phyloP scores from a whole-genome alignment of 192 early-diverging fungal species.

The Martensiomyces pterosporus region DNA sequence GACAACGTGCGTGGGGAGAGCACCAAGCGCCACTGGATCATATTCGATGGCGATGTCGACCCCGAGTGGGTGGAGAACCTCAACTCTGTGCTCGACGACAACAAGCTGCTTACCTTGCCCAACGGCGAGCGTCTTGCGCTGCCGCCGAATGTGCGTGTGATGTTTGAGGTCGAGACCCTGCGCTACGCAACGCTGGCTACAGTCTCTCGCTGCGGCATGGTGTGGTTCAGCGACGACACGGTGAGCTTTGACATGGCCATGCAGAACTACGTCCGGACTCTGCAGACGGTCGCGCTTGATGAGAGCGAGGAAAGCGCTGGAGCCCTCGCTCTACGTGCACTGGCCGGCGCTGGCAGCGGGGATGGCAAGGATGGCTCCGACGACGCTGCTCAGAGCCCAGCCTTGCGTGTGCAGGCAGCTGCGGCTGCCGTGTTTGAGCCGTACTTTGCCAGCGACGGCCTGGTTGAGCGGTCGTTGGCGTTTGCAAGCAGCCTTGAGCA shows the following conservation, averaged over 20 bases:
- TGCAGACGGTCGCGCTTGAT: slow-evolving; percentile 70
- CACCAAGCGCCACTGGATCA: slow-evolving; percentile 94
- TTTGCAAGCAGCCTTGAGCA: slow-evolving; percentile 76
- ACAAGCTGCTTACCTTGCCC: slow-evolving; percentile 92
- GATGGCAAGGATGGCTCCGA: slow-evolving; percentile 39
- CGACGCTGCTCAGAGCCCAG: slow-evolving; percentile 51
- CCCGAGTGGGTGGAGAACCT: slow-evolving; percentile 99
- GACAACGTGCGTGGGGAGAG: slow-evolving; percentile 98
- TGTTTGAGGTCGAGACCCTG: slow-evolving; percentile 99
- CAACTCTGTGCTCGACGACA: slow-evolving; percentile 92
- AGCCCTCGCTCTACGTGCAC: too few species aligned
- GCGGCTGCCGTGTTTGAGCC: slow-evolving; percentile 68
- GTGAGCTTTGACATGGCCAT: slow-evolving; percentile 75
- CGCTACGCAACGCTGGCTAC: slow-evolving; percentile 97
- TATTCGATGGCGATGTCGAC: slow-evolving; percentile 99
- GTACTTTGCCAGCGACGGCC: slow-evolving; percentile 69
- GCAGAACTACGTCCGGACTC: slow-evolving; percentile 75
- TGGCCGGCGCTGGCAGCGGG: slow-evolving; percentile 59
- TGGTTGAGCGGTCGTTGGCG: slow-evolving; percentile 69
- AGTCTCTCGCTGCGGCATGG: slow-evolving; percentile 99
- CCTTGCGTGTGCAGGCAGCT: slow-evolving; percentile 68
- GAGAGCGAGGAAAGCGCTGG: slow-evolving; percentile 71
- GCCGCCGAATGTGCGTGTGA: slow-evolving; percentile 92
- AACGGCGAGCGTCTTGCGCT: slow-evolving; percentile 97
- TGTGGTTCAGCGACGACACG: slow-evolving; percentile 96